phyloP scores from a whole-genome alignment of 306 rosid species.

The Prunus davidiana region DNA sequence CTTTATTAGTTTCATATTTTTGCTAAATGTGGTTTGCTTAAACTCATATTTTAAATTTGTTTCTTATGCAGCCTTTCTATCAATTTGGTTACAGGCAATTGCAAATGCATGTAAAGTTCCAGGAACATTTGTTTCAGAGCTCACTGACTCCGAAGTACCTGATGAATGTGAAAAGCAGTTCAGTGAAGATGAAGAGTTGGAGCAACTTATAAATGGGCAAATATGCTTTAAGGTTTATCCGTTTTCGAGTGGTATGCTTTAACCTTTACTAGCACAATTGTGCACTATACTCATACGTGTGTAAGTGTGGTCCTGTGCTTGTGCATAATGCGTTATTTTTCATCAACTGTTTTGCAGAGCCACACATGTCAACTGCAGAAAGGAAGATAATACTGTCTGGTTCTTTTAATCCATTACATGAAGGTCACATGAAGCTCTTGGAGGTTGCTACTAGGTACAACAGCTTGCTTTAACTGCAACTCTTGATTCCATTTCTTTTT shows the following conservation, averaged over 20 bases:
- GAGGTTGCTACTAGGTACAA: conserved; percentile 81
- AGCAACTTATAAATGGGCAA: conserved; percentile 75
- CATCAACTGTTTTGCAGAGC: conserved; percentile 35
- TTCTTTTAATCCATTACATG: conserved; percentile 90
- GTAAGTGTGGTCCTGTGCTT: background rate
- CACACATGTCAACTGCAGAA: conserved; percentile 37
- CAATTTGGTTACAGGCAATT: conserved; percentile 67
- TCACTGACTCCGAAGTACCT: conserved; percentile 61
- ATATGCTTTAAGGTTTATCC: conserved; percentile 82
- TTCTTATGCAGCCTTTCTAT: conserved; percentile 35
- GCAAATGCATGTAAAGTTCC: conserved; percentile 81
- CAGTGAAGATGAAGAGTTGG: conserved; percentile 67
- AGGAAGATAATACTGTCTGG: conserved; percentile 80
- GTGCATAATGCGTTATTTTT: background rate
- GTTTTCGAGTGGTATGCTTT: conserved; percentile 60
- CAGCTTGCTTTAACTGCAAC: conserved; percentile 1
- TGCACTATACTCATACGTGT: background rate
- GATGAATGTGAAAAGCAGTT: conserved; percentile 59
- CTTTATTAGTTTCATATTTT: background rate
- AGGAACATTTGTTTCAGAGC: conserved; percentile 45
- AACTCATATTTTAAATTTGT: conserved; percentile 11
- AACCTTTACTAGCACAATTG: conserved; percentile 5
- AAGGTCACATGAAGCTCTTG: conserved; percentile 82
- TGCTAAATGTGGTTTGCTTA: background rate
- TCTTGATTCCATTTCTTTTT: background rate